Conservation (phyloP, 78 protist species). For the Dictyostelium firmibasis region DNA sequence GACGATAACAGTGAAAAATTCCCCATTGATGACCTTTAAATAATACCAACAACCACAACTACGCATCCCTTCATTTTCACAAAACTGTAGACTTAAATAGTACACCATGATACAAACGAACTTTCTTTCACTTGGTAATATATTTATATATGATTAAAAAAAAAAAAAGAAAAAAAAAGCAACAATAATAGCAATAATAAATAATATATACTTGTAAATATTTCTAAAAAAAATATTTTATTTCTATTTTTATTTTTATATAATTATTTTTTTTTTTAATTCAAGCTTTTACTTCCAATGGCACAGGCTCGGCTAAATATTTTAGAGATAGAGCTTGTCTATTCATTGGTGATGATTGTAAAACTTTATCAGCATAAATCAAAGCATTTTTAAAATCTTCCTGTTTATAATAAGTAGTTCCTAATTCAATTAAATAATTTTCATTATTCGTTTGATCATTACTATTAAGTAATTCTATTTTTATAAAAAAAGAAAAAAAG, state of each 20-base stretch:
- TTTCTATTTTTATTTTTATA: too few species aligned
- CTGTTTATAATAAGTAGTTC: conserved; percentile 28
- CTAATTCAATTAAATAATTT: conserved; percentile 1
- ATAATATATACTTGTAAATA: neutral
- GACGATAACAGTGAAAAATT: conserved; percentile 40
- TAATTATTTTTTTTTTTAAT: neutral
- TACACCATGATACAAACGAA: neutral
- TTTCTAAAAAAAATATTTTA: too few species aligned
- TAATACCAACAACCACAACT: too few species aligned
- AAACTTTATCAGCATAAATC: conserved; percentile 8
- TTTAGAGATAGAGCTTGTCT: conserved; percentile 24
- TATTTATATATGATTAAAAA: too few species aligned
- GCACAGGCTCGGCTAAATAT: neutral
- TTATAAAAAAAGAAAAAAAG: neutral
- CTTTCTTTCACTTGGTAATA: neutral
- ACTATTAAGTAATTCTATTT: neutral
- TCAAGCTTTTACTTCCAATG: neutral
- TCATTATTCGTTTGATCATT: neutral
- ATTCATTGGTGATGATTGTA: conserved; percentile 8
- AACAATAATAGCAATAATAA: neutral
- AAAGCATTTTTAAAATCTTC: neutral
- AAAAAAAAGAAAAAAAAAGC: neutral
- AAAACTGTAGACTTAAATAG: neutral
- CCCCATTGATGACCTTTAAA: conserved; percentile 17
- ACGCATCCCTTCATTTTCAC: neutral